phyloP scores from a whole-genome alignment of 192 early-diverging fungal species.

The Coemansia sp. region DNA sequence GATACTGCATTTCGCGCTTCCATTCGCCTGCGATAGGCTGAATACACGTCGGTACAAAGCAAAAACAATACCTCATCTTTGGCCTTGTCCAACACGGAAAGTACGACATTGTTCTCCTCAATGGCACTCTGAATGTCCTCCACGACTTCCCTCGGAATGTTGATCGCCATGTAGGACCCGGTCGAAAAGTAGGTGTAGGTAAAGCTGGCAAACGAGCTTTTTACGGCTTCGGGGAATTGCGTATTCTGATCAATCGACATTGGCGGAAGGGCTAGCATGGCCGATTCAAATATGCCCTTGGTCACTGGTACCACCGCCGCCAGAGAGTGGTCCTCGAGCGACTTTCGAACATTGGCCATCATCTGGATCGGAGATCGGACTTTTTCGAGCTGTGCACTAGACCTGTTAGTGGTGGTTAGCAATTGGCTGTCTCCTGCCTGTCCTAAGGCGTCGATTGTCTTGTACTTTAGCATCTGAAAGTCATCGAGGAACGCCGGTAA shows the following conservation, averaged over 20 bases:
- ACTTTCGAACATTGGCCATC: slow-evolving; percentile 1
- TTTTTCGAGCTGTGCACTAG: background rate
- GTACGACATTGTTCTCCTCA: slow-evolving; percentile 20
- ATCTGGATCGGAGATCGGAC: slow-evolving; percentile 4
- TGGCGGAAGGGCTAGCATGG: slow-evolving; percentile 25
- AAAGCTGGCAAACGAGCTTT: slow-evolving; percentile 24
- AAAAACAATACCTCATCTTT: slow-evolving; percentile 48
- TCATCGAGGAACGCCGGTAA: slow-evolving; percentile 33
- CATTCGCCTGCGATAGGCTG: slow-evolving; percentile 24
- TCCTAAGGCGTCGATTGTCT: slow-evolving; percentile 28
- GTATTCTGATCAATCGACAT: slow-evolving; percentile 21
- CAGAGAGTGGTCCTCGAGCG: slow-evolving; percentile 18
- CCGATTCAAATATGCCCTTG: slow-evolving; percentile 45
- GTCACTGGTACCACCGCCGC: slow-evolving; percentile 24
- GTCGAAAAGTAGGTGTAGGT: slow-evolving; percentile 27
- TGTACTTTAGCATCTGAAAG: slow-evolving; percentile 41
- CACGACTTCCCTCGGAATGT: slow-evolving; percentile 25
- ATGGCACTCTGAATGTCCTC: slow-evolving; percentile 24
- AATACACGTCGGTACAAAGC: slow-evolving; percentile 44
- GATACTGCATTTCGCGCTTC: slow-evolving; percentile 10
- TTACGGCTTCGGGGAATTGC: slow-evolving; percentile 32
- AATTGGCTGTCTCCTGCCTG: background rate
- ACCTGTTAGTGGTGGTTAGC: background rate
- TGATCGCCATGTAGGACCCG: slow-evolving; percentile 31
- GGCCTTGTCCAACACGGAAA: slow-evolving; percentile 42